Evolutionary conservation across 139 green algal genomes (phyloP), one percentile per base, ranked within the genome.

Genomic region (Picochlorum sp.): DNA sequence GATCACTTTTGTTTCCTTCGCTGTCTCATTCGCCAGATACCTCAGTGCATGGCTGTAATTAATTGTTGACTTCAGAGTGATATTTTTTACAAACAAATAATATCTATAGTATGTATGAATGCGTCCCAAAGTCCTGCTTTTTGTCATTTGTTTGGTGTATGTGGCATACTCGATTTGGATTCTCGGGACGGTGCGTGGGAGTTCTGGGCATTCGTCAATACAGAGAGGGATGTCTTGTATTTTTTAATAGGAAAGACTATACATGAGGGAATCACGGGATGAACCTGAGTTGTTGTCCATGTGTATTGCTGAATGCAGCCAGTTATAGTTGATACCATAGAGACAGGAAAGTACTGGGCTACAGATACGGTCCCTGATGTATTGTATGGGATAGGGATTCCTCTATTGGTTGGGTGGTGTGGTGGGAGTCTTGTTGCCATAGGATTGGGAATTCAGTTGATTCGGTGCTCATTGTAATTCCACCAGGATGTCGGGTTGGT

Each of bases 261-360:
- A 20, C 1, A 34, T 16, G 24, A 50, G 7, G 13, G 5, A 4
- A 7, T 4, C 18, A 3, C 10, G 1, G 1, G 3, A 6, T 26
- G 2, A 30, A 6, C 26, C 26, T 30, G 26, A 30, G 26, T 30
- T 6, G 6, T 3, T 30, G 26, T 30, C 4, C 4, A n/a, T n/a
- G n/a, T n/a, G n/a, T n/a, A 30, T 30, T 30, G 28, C 28, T 30
- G 28, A 30, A 30, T 67, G 71, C 80, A 86, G 80, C 81, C 81
- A 4, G 85, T 88, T 31, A 71, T 87, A 5, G 77, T 88, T n/a
- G 26, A 45, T 3, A 69, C 56, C 18, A 81, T 86, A 45, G 62
- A 41, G 34, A 41, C 34, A 41, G 34, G 34, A 41, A 41, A 41
- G 34, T 41, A 41, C 34, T 41, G 34, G 34, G 34, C 34, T 41